Percentiles rank a stretch among this genome's conserved stretches.
Conservation (phyloP, 805 yeast species). For the Pichia cephalocereana region DNA sequence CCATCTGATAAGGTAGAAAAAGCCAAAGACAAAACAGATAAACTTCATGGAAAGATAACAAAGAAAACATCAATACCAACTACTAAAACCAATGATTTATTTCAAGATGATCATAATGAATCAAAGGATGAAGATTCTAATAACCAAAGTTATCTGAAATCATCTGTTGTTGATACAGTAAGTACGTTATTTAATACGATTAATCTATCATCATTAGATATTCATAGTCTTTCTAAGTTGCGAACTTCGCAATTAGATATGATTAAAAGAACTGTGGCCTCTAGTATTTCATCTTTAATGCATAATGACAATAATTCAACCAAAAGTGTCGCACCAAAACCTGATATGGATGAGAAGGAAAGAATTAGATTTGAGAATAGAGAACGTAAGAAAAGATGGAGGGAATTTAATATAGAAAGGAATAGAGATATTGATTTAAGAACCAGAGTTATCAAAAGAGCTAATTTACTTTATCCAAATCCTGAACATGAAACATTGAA, state of each 20-base stretch:
- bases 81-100: background rate
- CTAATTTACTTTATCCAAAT: conserved; percentile 56
- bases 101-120: background rate
- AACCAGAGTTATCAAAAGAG: conserved; percentile 67
- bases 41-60: background rate
- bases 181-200: conserved; percentile 7
- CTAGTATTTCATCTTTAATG: conserved; percentile 7
- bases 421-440: conserved; percentile 85
- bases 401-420: conserved; percentile 68
- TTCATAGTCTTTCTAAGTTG: background rate
- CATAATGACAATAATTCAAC: background rate
- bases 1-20: too few species aligned
- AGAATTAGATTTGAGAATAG: conserved; percentile 59
- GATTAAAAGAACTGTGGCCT: conserved; percentile 9
- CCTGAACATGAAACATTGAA: conserved; percentile 43
- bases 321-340: conserved; percentile 1
- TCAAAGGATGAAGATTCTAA: background rate
- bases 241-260: conserved; percentile 6
- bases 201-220: background rate
- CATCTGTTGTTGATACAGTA: conserved; percentile 3
- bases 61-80: background rate
- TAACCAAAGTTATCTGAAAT: background rate
- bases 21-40: too few species aligned
- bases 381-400: conserved; percentile 74
- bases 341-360: conserved; percentile 36